Evolutionary conservation across 805 yeast genomes (phyloP), one percentile per base, ranked within the genome.

Genomic region (Metschnikowia chrysomelidarum): DNA sequence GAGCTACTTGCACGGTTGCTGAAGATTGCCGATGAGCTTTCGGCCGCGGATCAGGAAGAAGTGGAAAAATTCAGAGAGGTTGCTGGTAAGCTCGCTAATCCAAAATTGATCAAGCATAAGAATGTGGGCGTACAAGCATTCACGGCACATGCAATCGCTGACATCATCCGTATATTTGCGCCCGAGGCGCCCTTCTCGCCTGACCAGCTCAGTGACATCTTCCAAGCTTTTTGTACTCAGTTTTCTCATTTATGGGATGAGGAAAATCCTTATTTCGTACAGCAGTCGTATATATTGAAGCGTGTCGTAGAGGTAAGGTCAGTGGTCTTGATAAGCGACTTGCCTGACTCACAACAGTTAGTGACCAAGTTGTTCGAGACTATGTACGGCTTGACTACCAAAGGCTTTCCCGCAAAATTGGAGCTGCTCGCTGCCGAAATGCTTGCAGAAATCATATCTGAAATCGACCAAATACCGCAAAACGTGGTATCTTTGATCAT

Each of bases 121-220:
- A 87, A 86, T 51, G 40, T 55, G 3, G 93, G 91, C 4, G 78
- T 88, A 6, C 82, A 79, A 45, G 77, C 89, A 0, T 76, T 68
- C 39, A 73, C 73, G 1, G 79, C 93, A 6, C 82, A 94, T 51
- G 80, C 93, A 44, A 44, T 87, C 6, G 70, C 87, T 5, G 95
- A 88, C 54, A 66, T 89, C 7, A 59, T 88, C 26, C 67, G 95
- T 39, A 57, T 89, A 11, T 82, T 72, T 50, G 96, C 95, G 0
- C 96, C 96, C 0, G 86, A 88, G 54, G 95, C 96, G 5, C 96
- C 97, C 4, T 88, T 73, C 57, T 76, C 83, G 2, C 78, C 79
- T 16, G 44, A 63, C 2, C 80, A 82, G 46, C 64, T 88, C 24
- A 64, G 78, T 1, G 79, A 68, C 4, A 73, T 87, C 13, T 87